phyloP scores from a whole-genome alignment of 1,139 yeast genomes.

The Geotrichum phurueaensis region DNA sequence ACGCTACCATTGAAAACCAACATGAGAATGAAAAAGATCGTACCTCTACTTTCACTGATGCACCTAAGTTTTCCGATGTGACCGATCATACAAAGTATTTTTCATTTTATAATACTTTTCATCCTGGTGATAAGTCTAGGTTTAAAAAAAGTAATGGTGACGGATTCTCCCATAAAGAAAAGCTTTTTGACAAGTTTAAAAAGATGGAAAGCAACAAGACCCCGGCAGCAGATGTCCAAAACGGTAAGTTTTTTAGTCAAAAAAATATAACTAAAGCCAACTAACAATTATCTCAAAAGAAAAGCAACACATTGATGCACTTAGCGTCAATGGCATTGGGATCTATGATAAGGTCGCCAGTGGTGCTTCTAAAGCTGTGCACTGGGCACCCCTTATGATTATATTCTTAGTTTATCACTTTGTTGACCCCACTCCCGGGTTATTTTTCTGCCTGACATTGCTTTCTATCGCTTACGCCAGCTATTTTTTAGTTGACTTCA shows the following conservation, averaged over 20 bases:
- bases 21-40: neutral
- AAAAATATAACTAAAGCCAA: neutral
- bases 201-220: slow-evolving; percentile 7
- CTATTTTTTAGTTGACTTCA: slow-evolving; percentile 5
- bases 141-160: neutral
- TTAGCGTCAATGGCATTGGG: neutral
- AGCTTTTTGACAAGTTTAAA: slow-evolving; percentile 8
- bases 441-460: slow-evolving; percentile 17
- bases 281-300: neutral
- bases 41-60: neutral
- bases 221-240: neutral
- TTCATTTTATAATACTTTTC: neutral
- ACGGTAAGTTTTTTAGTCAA: neutral
- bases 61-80: neutral
- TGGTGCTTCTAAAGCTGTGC: slow-evolving; percentile 12
- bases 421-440: slow-evolving; percentile 15
- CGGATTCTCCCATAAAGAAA: slow-evolving; percentile 4
- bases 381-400: slow-evolving; percentile 16
- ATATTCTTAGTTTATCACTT: slow-evolving; percentile 13
- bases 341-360: slow-evolving; percentile 12
- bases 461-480: slow-evolving; percentile 16
- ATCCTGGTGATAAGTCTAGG: neutral
- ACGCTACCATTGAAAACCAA: neutral
- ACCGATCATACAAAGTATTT: neutral
- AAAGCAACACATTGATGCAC: neutral